phyloP scores from a whole-genome alignment of 2,329 filamentous ascomycete species.

The Amauroascus verrucosus region DNA sequence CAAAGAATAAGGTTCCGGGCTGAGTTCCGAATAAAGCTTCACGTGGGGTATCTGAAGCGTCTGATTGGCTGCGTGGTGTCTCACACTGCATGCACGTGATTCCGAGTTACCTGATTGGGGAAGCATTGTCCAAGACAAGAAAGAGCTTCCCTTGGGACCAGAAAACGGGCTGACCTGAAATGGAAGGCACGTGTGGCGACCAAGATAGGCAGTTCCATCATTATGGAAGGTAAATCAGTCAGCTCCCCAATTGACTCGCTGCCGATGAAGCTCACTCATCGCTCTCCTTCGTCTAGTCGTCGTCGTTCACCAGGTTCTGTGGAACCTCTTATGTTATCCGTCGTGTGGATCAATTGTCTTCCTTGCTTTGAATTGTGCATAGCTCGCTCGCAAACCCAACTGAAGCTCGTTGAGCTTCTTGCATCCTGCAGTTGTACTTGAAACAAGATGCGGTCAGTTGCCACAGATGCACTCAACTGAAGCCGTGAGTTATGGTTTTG shows the following conservation, averaged over 20 bases:
- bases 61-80: not conserved
- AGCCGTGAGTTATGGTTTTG: not conserved
- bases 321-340: not conserved
- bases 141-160: not conserved
- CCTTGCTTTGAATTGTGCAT: not conserved
- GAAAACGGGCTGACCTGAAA: not conserved
- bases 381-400: too few species aligned
- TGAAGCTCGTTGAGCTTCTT: too few species aligned
- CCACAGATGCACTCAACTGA: too few species aligned
- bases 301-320: not conserved
- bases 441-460: constrained; percentile 7
- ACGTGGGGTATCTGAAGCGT: not conserved
- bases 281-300: too few species aligned
- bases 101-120: not conserved
- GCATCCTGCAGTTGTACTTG: too few species aligned
- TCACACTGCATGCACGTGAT: not conserved
- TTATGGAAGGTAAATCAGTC: not conserved
- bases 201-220: not conserved
- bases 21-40: too few species aligned
- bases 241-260: not conserved
- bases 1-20: too few species aligned
- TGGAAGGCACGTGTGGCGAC: constrained; percentile 6
- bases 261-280: not conserved
- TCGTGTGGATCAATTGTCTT: not conserved
- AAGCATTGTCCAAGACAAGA: not conserved